These are phyloP conservation scores for Candida yuanshanica DNA, from an alignment of 805 yeast genomes.

Conservation along the genomic window DNA sequence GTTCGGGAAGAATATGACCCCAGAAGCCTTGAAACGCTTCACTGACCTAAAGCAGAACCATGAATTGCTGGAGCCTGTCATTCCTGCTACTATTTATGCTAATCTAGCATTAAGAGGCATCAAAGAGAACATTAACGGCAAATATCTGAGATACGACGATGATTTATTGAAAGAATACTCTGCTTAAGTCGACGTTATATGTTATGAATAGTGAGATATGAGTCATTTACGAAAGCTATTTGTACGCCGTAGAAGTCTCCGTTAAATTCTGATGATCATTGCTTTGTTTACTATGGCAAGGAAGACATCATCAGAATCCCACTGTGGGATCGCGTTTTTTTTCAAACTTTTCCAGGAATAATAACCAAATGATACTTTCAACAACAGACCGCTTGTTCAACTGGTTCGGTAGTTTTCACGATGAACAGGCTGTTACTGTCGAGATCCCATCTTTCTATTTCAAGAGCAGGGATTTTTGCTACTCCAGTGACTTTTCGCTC, in stretches of 20 bases:
- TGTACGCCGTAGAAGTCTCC: too few species aligned
- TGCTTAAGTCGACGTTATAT: too few species aligned
- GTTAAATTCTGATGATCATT: too few species aligned
- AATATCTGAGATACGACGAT: slow-evolving; percentile 59
- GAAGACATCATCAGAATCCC: too few species aligned
- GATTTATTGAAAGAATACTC: slow-evolving; percentile 8
- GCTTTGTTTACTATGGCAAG: too few species aligned
- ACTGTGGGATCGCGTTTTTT: too few species aligned
- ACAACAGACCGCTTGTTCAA: too few species aligned
- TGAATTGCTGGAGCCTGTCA: slow-evolving; percentile 57
- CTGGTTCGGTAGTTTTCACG: too few species aligned
- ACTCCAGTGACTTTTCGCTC: not conserved
- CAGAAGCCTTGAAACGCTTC: slow-evolving; percentile 55
- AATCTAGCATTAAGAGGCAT: slow-evolving; percentile 61
- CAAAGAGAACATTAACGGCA: slow-evolving; percentile 54
- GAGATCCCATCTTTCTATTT: not conserved
- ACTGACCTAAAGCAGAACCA: slow-evolving; percentile 51
- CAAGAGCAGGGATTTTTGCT: not conserved
- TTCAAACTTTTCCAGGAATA: not conserved
- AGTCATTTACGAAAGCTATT: too few species aligned
- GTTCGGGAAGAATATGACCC: slow-evolving; percentile 55
- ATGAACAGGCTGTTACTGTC: not conserved
- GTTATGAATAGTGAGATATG: too few species aligned
- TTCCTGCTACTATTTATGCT: slow-evolving; percentile 69
- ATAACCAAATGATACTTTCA: too few species aligned